Evolutionary conservation across 495 filamentous ascomycete species (phyloP).

Genomic region (Aspergillus affinis): DNA sequence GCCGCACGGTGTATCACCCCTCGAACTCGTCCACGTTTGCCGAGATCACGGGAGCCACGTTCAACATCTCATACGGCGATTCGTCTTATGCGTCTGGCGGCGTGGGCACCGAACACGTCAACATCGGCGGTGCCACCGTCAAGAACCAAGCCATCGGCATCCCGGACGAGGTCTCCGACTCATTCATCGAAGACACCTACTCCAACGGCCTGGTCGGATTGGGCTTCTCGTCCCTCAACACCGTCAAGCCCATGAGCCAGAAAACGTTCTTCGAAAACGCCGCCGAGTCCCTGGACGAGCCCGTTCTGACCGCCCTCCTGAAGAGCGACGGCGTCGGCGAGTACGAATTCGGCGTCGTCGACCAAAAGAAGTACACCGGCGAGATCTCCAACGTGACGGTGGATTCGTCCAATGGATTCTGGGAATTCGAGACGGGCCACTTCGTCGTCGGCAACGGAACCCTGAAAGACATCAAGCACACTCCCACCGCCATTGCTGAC

Average conservation of each 20-base stretch:
- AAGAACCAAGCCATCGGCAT: conserved; percentile 69
- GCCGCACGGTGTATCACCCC: conserved; percentile 64
- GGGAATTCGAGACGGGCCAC: conserved; percentile 63
- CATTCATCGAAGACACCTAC: conserved; percentile 60
- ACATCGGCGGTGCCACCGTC: conserved; percentile 70
- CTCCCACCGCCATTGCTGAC: conserved; percentile 60
- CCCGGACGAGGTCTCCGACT: conserved; percentile 59
- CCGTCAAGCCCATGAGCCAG: conserved; percentile 62
- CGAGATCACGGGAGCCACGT: conserved; percentile 47
- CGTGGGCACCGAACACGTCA: conserved; percentile 71
- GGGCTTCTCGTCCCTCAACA: conserved; percentile 74
- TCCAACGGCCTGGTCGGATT: conserved; percentile 78
- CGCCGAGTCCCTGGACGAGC: conserved; percentile 57
- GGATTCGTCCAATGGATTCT: conserved; percentile 67
- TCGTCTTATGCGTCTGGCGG: conserved; percentile 62
- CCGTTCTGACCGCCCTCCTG: conserved; percentile 72
- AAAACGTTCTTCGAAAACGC: conserved; percentile 85
- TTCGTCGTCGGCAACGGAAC: conserved; percentile 55
- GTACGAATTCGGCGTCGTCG: conserved; percentile 78
- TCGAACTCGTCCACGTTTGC: conserved; percentile 56
- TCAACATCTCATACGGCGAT: conserved; percentile 75
- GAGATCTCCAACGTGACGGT: conserved; percentile 62
- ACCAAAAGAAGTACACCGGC: conserved; percentile 63
- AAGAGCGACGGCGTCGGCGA: conserved; percentile 58
- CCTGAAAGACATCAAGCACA: conserved; percentile 28